Base-by-base conservation (phyloP, 192 early-diverging fungal genomes). In the Coemansia interrupta region DNA sequence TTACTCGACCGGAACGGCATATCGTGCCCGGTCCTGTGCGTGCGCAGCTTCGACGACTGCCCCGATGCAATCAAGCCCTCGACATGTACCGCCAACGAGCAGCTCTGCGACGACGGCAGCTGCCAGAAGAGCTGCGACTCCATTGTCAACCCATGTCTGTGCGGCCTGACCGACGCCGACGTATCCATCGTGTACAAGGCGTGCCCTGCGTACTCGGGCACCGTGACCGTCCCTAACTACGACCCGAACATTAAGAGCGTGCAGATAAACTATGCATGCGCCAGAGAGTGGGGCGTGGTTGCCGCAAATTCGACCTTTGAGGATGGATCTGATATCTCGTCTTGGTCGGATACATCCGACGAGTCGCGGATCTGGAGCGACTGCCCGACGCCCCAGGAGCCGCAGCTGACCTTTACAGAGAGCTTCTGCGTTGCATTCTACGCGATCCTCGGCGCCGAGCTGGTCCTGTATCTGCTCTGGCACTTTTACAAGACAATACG, bases 341-440 rank as follows among this genome's bases (percentile, higher is more conserved):
- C 38, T 4, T 78, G 74, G 74, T 32, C 54, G 1, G 28, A 68
- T n/a, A 55, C 61, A 0, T 56, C 58, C 13, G 52, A 52, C 20
- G 47, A 43, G 54, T 39, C 57, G 5, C 20, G 18, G 15, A 45
- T 65, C 15, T 86, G 85, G 85, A 67, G 67, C 8, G 56, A 55
- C 26, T 85, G 83, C 58, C 84, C 83, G 17, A 64, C 66, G 36
- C 45, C 76, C 3, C 75, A 75, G 14, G 70, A 68, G 20, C 70
- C 76, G 10, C 50, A 39, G 10, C 66, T 87, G 36, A 77, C 79
- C 1, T 87, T 70, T 42, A 64, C 30, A 6, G 84, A 85, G 47
- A 73, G 63, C 43, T 83, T 80, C 58, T 87, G 81, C 73, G 38
- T 85, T 18, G 64, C 78, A 1, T 81, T 87, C 23, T 85, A 83